Conservation (phyloP, 2,329 filamentous ascomycete genomes). For the Beauveria bassiana region DNA sequence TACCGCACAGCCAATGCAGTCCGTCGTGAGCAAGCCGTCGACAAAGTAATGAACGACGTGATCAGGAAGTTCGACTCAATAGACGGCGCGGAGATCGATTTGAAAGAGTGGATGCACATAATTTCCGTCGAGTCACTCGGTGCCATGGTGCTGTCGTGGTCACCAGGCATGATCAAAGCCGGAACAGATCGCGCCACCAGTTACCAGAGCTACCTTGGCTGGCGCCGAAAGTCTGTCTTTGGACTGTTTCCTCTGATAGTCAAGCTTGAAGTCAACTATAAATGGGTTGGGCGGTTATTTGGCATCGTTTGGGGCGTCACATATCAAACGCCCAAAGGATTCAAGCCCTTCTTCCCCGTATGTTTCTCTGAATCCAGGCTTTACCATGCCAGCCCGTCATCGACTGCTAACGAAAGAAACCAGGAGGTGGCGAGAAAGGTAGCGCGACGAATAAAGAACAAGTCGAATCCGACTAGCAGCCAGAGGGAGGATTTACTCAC, state of each 20-base stretch:
- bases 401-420: background rate
- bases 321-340: constrained; percentile 34
- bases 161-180: constrained; percentile 37
- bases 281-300: constrained; percentile 30
- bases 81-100: constrained; percentile 33
- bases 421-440: constrained; percentile 29
- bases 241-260: constrained; percentile 39
- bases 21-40: constrained; percentile 33
- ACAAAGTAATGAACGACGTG: constrained; percentile 29
- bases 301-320: constrained; percentile 36
- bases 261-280: constrained; percentile 31
- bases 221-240: constrained; percentile 45
- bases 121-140: constrained; percentile 44
- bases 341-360: constrained; percentile 43
- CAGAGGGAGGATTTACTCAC: constrained; percentile 33
- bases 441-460: constrained; percentile 25
- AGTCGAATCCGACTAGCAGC: constrained; percentile 23
- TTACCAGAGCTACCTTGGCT: constrained; percentile 40
- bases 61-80: constrained; percentile 29
- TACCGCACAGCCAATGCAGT: constrained; percentile 37
- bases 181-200: constrained; percentile 40
- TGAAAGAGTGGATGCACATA: constrained; percentile 52
- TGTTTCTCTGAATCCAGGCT: constrained; percentile 12
- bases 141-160: constrained; percentile 44
- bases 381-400: background rate